Conservation (phyloP, 192 early-diverging fungal genomes). For the Polychytrium aggregatum region DNA sequence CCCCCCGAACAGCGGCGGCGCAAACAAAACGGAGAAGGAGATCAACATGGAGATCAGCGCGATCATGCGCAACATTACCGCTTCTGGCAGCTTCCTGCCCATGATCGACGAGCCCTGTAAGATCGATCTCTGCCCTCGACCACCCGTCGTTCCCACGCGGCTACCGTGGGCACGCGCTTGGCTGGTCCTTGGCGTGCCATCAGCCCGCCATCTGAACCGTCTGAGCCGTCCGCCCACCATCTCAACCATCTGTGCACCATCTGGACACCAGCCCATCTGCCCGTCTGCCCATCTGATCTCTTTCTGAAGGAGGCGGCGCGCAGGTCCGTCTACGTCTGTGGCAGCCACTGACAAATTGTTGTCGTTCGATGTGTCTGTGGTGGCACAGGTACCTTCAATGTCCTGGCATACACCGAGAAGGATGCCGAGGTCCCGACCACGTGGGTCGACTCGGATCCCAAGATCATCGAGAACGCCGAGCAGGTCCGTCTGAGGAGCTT, state of each 20-base stretch:
- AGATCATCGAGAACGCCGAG: conserved; percentile 72
- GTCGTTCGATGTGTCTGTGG: not conserved
- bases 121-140: no score
- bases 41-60: conserved; percentile 71
- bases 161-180: no score
- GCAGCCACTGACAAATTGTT: not conserved
- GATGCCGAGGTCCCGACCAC: conserved; percentile 74
- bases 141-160: no score
- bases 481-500: conserved; percentile 76
- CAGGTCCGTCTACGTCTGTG: no score
- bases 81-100: conserved; percentile 82
- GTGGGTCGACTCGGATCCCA: conserved; percentile 76
- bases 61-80: conserved; percentile 84
- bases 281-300: no score
- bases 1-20: no score
- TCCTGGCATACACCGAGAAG: conserved; percentile 78
- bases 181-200: no score
- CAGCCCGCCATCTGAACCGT: no score
- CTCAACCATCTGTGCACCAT: no score
- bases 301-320: no score
- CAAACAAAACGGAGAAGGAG: conserved; percentile 39
- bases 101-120: conserved; percentile 76
- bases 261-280: no score
- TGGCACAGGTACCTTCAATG: conserved; percentile 70
- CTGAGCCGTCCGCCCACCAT: no score